Percentiles rank a stretch among this genome's conserved stretches.
Evolutionary conservation across 176 grass and related monocot genomes (phyloP).

Genomic region (Musa troglodytarum): DNA sequence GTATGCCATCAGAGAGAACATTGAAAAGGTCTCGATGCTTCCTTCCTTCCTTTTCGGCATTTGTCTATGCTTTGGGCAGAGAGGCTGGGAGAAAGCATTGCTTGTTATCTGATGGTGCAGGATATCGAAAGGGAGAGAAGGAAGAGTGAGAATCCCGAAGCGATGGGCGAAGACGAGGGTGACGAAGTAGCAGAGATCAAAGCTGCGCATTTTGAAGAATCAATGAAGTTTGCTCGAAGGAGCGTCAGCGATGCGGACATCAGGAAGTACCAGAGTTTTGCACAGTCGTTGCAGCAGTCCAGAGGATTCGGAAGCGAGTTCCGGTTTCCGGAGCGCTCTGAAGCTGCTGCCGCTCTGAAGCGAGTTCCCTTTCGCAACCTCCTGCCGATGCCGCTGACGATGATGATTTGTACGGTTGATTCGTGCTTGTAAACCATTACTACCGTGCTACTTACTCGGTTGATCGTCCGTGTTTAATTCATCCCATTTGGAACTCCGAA

Average conservation of each 20-base stretch:
- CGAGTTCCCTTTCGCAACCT: slow-evolving; percentile 33
- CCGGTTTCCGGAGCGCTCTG: slow-evolving; percentile 50
- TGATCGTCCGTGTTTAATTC: too few species aligned
- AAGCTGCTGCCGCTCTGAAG: not conserved
- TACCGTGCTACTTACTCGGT: too few species aligned
- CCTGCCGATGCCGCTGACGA: slow-evolving; percentile 36
- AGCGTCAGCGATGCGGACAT: slow-evolving; percentile 28
- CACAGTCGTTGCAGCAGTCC: slow-evolving; percentile 77
- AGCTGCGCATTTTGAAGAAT: slow-evolving; percentile 68
- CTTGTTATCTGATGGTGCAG: slow-evolving; percentile 4
- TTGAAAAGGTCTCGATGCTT: slow-evolving; percentile 56
- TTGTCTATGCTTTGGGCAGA: not conserved
- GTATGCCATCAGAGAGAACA: slow-evolving; percentile 79
- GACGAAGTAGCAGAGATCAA: slow-evolving; percentile 70
- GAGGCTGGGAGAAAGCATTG: too few species aligned
- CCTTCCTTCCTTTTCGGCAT: not conserved
- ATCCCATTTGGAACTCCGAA: too few species aligned
- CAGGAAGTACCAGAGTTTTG: slow-evolving; percentile 78
- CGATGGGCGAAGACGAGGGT: slow-evolving; percentile 68
- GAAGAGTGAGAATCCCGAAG: slow-evolving; percentile 59
- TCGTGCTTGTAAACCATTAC: not conserved
- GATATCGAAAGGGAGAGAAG: slow-evolving; percentile 66
- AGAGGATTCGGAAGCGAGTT: slow-evolving; percentile 71
- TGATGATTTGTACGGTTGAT: slow-evolving; percentile 71
- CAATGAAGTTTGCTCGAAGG: slow-evolving; percentile 76